Evolutionary conservation across 1,284 basidiomycete species (phyloP).

Genomic region (Ceratobasidium sp.): DNA sequence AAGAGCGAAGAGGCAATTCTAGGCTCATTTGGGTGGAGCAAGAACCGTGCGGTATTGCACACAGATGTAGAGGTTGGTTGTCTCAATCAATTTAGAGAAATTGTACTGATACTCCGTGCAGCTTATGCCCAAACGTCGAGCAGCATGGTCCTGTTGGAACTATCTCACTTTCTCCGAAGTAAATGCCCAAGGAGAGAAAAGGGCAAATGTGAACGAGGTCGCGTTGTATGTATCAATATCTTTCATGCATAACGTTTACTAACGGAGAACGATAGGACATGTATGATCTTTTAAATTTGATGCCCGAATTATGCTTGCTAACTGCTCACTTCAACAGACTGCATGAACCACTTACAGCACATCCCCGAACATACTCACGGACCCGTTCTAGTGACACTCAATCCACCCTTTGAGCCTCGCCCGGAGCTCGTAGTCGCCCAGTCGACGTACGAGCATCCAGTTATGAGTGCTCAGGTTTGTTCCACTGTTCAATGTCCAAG

Average conservation of each 20-base stretch:
- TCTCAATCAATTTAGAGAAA: not conserved
- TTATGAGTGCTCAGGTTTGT: slow-evolving; percentile 59
- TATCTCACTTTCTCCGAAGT: slow-evolving; percentile 64
- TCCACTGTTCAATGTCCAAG: not conserved
- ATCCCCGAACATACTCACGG: slow-evolving; percentile 65
- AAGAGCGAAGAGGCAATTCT: slow-evolving; percentile 65
- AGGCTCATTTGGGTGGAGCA: slow-evolving; percentile 68
- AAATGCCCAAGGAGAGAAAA: slow-evolving; percentile 50
- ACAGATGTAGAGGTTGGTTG: slow-evolving; percentile 60
- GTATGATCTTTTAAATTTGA: slow-evolving; percentile 47
- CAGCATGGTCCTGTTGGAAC: slow-evolving; percentile 79
- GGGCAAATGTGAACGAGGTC: slow-evolving; percentile 64
- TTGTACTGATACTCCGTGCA: slow-evolving; percentile 46
- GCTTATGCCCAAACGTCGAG: slow-evolving; percentile 68
- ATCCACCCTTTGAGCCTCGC: slow-evolving; percentile 70
- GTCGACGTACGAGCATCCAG: slow-evolving; percentile 74
- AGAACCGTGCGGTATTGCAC: slow-evolving; percentile 75
- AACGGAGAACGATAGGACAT: slow-evolving; percentile 51
- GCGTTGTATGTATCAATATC: slow-evolving; percentile 61
- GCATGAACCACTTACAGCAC: slow-evolving; percentile 82
- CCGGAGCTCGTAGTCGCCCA: slow-evolving; percentile 57
- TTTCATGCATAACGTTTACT: slow-evolving; percentile 14
- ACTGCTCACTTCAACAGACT: slow-evolving; percentile 54
- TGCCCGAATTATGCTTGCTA: slow-evolving; percentile 20
- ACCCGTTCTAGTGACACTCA: slow-evolving; percentile 78